phyloP scores from a whole-genome alignment of 2,329 filamentous ascomycete species.

The Acephala macrosclerotiorum region DNA sequence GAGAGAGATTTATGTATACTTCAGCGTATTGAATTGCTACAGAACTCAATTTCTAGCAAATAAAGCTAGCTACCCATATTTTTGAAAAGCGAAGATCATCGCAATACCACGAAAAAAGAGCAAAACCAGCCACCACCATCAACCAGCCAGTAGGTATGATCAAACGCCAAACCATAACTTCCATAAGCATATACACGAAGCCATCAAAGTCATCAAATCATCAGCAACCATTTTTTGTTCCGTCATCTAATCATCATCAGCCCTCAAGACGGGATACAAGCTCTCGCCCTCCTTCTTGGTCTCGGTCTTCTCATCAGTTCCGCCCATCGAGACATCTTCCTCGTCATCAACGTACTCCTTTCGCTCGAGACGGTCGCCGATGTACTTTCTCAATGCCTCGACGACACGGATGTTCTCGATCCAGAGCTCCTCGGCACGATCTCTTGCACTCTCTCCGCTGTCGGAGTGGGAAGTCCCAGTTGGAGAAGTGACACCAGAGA shows the following conservation, averaged over 20 bases:
- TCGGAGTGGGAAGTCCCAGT: slow-evolving; percentile 63
- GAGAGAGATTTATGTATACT: no score
- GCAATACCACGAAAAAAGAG: background rate
- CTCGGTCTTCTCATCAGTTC: slow-evolving; percentile 24
- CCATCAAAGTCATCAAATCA: slow-evolving; percentile 2
- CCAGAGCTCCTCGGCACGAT: slow-evolving; percentile 70
- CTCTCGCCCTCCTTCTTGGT: slow-evolving; percentile 25
- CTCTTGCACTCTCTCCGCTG: slow-evolving; percentile 56
- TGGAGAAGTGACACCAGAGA: slow-evolving; percentile 57
- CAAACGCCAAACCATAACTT: no score
- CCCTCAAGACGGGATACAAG: slow-evolving; percentile 36
- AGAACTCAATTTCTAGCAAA: background rate
- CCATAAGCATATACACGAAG: slow-evolving; percentile 4
- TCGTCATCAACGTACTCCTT: slow-evolving; percentile 61
- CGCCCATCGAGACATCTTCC: slow-evolving; percentile 36
- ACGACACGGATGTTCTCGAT: slow-evolving; percentile 71
- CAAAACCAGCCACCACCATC: background rate
- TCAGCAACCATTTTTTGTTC: background rate
- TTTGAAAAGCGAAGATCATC: background rate
- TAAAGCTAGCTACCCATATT: background rate
- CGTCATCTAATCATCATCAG: slow-evolving; percentile 33
- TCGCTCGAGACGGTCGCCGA: slow-evolving; percentile 63
- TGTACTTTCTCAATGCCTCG: slow-evolving; percentile 65
- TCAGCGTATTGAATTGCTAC: no score
- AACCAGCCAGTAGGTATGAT: slow-evolving; percentile 1